Evolutionary conservation across 108 stramenopile genomes (phyloP), one percentile per base, ranked within the genome.

Genomic region (Fragilaria crotonensis): DNA sequence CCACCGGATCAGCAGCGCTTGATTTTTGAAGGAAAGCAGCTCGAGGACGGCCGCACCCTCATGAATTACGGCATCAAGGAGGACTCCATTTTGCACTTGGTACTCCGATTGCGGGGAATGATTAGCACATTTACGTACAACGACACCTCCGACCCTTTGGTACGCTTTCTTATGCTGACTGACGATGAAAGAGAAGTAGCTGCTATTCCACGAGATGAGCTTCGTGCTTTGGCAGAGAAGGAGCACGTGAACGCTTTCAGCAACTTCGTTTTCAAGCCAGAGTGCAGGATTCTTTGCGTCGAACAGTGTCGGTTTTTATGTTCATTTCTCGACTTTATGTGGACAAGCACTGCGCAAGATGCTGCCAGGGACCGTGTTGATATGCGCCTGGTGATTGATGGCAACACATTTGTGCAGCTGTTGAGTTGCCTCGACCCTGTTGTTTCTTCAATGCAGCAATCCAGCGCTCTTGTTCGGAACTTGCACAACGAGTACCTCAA

Each of bases 11-110:
- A 96, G 62, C 94, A 96, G 75, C 94, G 95, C 67, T 60, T 96
- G 27, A 96, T 94, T 61, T 96, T 96, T 68, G 94, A 92, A 47
- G 94, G 95, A 46, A 96, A 95, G 87, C 93, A 95, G 69, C 73
- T 95, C 50, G 93, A 95, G 62, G 92, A 95, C 63, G 94, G 93
- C 48, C 88, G 95, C 51, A 95, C 92, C 51, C 72, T 96, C 48
- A 74, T 80, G n/a, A 94, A 95, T 71, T 94, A 95, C 83, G 91
- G 93, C 79, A 94, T 95, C 67, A n/a, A 98, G 81, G 94, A 94
- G 80, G 97, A 96, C 68, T 81, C 84, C 21, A 98, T 96, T 32
- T 71, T 99, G n/a, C 80, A 77, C 31, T 50, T 82, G 58, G 64
- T 75, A 14, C 56, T 68, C 2, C 54, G 63, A 3, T 58, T 69